Evolutionary conservation across 2,329 filamentous ascomycete species (phyloP).

Genomic region (Cytospora mali): DNA sequence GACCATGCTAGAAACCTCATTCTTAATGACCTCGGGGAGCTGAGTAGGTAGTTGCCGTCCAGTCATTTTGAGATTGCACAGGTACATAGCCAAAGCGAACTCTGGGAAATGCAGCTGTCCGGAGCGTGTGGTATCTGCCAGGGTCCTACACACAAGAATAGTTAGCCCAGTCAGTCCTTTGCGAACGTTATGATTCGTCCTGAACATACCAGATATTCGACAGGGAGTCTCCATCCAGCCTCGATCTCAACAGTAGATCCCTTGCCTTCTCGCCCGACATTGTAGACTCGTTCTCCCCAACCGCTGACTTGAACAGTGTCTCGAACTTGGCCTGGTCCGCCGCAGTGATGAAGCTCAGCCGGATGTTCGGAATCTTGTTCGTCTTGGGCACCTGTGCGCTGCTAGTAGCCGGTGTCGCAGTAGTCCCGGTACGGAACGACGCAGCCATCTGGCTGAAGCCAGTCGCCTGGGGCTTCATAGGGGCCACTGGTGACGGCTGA

Average conservation of each 20-base stretch:
- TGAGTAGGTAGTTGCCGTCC: slow-evolving; percentile 76
- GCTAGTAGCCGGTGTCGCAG: slow-evolving; percentile 48
- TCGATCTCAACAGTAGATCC: slow-evolving; percentile 85
- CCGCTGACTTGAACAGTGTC: slow-evolving; percentile 94
- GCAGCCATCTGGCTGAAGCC: slow-evolving; percentile 69
- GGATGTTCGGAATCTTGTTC: slow-evolving; percentile 88
- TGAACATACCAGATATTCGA: slow-evolving; percentile 82
- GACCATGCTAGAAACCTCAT: slow-evolving; percentile 99
- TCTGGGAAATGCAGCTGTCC: slow-evolving; percentile 96
- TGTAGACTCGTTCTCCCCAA: slow-evolving; percentile 79
- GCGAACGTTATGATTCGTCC: not conserved
- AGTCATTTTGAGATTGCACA: slow-evolving; percentile 91
- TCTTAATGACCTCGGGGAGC: slow-evolving; percentile 85
- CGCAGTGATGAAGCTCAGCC: slow-evolving; percentile 93
- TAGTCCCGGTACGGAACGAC: slow-evolving; percentile 60
- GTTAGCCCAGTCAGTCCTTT: slow-evolving; percentile 7
- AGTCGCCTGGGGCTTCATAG: slow-evolving; percentile 67
- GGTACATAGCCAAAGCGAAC: slow-evolving; percentile 96
- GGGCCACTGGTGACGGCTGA: slow-evolving; percentile 57
- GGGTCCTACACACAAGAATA: slow-evolving; percentile 61
- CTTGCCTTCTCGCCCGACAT: slow-evolving; percentile 92
- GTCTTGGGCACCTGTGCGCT: slow-evolving; percentile 52
- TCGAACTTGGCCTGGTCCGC: slow-evolving; percentile 96
- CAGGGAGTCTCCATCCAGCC: slow-evolving; percentile 81
- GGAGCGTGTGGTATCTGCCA: slow-evolving; percentile 94